A percentile compares a stretch with the other conserved stretches of the same genome.
These are phyloP conservation scores for Carex pumila DNA, from an alignment of 176 grass and related monocot species.

Conservation along the genomic window DNA sequence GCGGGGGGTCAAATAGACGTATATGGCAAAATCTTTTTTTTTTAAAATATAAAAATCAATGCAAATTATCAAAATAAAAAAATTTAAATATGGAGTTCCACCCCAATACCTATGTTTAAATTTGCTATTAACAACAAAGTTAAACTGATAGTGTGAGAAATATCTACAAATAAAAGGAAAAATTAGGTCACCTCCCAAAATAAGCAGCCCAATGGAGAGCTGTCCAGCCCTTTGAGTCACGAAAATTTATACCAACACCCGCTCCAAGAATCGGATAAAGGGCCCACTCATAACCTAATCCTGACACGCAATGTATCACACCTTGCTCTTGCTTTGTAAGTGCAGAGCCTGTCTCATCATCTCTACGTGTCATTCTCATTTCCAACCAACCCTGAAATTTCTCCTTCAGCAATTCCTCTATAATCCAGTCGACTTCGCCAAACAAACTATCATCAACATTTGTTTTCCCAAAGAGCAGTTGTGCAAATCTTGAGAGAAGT, in stretches of 20 bases:
- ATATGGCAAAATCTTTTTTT: too few relatives aligned
- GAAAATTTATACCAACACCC: constrained; percentile 89
- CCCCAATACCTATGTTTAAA: too few relatives aligned
- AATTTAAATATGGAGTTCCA: too few relatives aligned
- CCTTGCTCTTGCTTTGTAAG: constrained; percentile 85
- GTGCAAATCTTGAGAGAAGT: constrained; percentile 59
- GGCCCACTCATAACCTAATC: constrained; percentile 87
- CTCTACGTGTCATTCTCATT: constrained; percentile 29
- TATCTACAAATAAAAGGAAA: constrained; percentile 15
- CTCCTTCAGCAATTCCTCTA: constrained; percentile 79
- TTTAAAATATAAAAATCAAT: too few relatives aligned
- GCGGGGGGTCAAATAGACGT: too few relatives aligned
- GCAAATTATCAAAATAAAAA: too few relatives aligned
- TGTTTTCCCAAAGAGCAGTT: constrained; percentile 49
- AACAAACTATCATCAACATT: constrained; percentile 33
- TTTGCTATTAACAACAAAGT: too few relatives aligned
- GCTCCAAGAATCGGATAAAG: constrained; percentile 51
- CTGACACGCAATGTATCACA: constrained; percentile 85
- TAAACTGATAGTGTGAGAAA: background rate
- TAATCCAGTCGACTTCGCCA: constrained; percentile 51
- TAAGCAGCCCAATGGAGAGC: constrained; percentile 98
- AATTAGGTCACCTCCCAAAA: constrained; percentile 71
- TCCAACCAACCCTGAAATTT: constrained; percentile 71
- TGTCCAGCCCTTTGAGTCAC: constrained; percentile 94
- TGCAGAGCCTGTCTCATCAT: constrained; percentile 31